Percentiles rank a stretch among this genome's conserved stretches.
Evolutionary conservation across 2,329 filamentous ascomycete species (phyloP).

Genomic region (Paramyrothecium sp.): DNA sequence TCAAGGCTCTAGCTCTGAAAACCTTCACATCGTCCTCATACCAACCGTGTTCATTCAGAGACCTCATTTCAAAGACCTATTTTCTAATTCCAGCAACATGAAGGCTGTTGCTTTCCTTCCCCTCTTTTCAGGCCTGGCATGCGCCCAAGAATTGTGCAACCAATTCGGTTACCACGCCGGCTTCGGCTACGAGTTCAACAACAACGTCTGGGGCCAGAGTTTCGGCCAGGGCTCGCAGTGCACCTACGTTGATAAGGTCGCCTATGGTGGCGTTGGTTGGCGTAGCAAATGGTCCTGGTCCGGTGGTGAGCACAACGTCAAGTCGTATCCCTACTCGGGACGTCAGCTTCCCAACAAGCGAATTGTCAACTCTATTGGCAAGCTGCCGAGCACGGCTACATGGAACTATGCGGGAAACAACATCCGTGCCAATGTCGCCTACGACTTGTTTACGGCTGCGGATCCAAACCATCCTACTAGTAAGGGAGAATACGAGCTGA

Average conservation of each 20-base stretch:
- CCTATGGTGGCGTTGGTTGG: constrained; percentile 33
- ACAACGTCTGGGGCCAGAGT: constrained; percentile 37
- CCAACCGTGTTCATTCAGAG: background rate
- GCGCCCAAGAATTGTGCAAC: constrained; percentile 15
- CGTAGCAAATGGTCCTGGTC: constrained; percentile 38
- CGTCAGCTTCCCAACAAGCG: constrained; percentile 17
- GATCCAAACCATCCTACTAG: constrained; percentile 33
- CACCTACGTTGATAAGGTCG: constrained; percentile 33
- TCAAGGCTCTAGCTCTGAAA: too few relatives aligned
- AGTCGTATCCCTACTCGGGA: constrained; percentile 34
- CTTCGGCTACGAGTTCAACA: constrained; percentile 26
- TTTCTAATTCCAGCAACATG: background rate
- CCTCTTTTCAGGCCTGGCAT: background rate
- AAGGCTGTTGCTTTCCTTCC: background rate
- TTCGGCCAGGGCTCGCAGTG: constrained; percentile 35
- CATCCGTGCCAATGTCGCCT: constrained; percentile 54
- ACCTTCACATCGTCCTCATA: too few relatives aligned
- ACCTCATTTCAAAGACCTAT: background rate
- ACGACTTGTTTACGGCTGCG: constrained; percentile 55
- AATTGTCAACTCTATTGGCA: constrained; percentile 26
- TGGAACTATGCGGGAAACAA: constrained; percentile 28
- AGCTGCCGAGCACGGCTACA: constrained; percentile 28
- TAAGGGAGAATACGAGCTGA: constrained; percentile 56
- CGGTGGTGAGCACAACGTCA: constrained; percentile 34
- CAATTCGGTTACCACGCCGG: constrained; percentile 18